Evolutionary conservation across 2,329 filamentous ascomycete genomes (phyloP).

Genomic region (Ophiobolus disseminans): DNA sequence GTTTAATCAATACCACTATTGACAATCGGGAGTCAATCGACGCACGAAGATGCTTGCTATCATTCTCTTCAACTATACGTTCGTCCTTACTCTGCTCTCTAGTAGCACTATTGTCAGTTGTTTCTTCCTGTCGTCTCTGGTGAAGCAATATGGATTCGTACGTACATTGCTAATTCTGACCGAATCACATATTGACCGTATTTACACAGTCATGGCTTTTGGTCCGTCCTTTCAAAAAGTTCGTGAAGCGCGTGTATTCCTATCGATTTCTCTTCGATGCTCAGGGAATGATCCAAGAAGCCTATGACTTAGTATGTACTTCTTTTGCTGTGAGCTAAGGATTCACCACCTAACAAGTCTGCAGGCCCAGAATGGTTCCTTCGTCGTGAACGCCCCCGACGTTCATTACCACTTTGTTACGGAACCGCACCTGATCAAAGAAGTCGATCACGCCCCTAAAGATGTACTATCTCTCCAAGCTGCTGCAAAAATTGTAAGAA

Average conservation of each 20-base stretch:
- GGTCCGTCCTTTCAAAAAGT: not conserved
- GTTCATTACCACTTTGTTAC: slow-evolving; percentile 2
- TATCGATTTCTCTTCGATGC: not conserved
- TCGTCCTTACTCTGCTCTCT: too few species aligned
- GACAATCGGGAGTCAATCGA: too few species aligned
- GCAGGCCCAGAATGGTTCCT: not conserved
- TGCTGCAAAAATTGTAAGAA: slow-evolving; percentile 11
- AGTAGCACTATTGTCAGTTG: too few species aligned
- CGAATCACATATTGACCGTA: too few species aligned
- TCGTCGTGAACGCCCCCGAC: not conserved
- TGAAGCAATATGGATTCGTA: too few species aligned
- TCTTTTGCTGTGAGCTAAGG: not conserved
- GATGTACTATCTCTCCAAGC: slow-evolving; percentile 6
- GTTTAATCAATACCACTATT: too few species aligned
- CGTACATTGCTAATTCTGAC: too few species aligned
- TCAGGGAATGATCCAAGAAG: not conserved
- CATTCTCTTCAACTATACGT: too few species aligned
- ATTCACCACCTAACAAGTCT: not conserved
- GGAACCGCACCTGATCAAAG: slow-evolving; percentile 3
- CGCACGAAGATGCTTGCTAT: too few species aligned
- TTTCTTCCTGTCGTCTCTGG: too few species aligned
- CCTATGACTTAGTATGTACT: not conserved
- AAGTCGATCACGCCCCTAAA: slow-evolving; percentile 5
- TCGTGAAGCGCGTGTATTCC: not conserved
- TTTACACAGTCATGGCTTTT: not conserved